phyloP scores from a whole-genome alignment of 768 basidiomycete genomes.

The Lentinula edodes region DNA sequence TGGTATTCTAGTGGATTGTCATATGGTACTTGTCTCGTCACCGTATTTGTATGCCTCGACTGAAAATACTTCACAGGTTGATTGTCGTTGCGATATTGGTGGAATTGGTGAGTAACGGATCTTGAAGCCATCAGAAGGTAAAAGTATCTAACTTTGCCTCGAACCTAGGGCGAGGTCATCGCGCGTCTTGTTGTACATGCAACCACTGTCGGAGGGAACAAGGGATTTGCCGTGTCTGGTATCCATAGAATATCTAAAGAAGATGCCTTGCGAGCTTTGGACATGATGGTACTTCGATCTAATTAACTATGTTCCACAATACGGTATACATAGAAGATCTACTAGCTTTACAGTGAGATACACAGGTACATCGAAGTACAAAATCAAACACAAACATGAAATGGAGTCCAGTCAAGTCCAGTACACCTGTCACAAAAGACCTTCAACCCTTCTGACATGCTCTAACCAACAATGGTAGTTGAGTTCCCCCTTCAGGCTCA shows the following conservation, averaged over 20 bases:
- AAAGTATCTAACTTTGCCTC: background rate
- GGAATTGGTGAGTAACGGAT: constrained; percentile 57
- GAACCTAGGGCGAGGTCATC: constrained; percentile 69
- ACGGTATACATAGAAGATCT: too few relatives aligned
- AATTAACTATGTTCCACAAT: background rate
- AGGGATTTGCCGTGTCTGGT: constrained; percentile 4
- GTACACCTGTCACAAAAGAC: background rate
- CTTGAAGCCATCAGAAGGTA: too few relatives aligned
- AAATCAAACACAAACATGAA: background rate
- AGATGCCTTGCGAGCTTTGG: constrained; percentile 34
- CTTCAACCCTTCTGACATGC: background rate
- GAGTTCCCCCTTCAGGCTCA: constrained; percentile 17
- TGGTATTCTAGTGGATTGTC: constrained; percentile 24
- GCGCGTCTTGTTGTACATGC: constrained; percentile 73
- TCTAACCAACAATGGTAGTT: constrained; percentile 18
- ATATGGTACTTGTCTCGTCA: constrained; percentile 34
- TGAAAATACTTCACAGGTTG: constrained; percentile 46
- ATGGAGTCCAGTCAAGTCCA: background rate
- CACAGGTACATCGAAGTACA: background rate
- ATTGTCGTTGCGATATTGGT: constrained; percentile 89
- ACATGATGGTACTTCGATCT: constrained; percentile 22
- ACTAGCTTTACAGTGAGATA: background rate
- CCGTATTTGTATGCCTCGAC: background rate
- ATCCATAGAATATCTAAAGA: constrained; percentile 25
- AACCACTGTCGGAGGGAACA: constrained; percentile 18